Evolutionary conservation across 192 early-diverging fungal genomes (phyloP).

Genomic region (Helicostylum pulchrum): DNA sequence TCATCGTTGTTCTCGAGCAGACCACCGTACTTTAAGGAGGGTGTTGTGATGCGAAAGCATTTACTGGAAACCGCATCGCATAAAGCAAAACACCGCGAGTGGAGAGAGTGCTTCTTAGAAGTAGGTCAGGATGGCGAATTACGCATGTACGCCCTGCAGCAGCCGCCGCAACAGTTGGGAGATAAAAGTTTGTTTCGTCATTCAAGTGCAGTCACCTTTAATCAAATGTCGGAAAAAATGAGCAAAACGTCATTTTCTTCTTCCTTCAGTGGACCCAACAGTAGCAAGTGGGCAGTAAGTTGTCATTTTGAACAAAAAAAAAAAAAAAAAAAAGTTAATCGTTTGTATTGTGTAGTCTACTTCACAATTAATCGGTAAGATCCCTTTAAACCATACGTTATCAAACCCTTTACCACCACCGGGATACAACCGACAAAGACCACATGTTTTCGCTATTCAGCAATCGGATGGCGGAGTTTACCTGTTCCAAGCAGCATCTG

Average conservation of each 20-base stretch:
- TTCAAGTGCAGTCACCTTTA: constrained; percentile 3
- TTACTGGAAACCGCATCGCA: constrained; percentile 67
- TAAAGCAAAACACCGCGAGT: constrained; percentile 75
- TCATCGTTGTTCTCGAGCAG: constrained; percentile 13
- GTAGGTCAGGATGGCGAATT: constrained; percentile 61
- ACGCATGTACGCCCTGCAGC: constrained; percentile 77
- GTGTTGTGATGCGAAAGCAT: constrained; percentile 83
- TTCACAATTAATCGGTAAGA: constrained; percentile 39
- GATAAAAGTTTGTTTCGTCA: constrained; percentile 26
- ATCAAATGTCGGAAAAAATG: constrained; percentile 9
- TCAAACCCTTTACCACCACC: constrained; percentile 82
- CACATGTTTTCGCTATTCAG: constrained; percentile 83
- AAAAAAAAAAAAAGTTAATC: not conserved
- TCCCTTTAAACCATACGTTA: constrained; percentile 75
- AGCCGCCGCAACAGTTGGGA: constrained; percentile 37
- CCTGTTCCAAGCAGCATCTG: constrained; percentile 76
- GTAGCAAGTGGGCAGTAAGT: constrained; percentile 8
- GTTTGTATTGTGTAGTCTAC: constrained; percentile 17
- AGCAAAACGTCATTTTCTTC: not conserved
- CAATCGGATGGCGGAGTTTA: constrained; percentile 75
- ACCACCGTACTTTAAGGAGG: constrained; percentile 52
- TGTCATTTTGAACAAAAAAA: not conserved
- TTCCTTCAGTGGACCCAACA: constrained; percentile 1
- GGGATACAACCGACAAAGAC: constrained; percentile 73
- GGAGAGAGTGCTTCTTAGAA: constrained; percentile 78